Percentiles rank a stretch among this genome's conserved stretches.
phyloP scores from a whole-genome alignment of 75 land plant species.

The Sequoia sempervirens region DNA sequence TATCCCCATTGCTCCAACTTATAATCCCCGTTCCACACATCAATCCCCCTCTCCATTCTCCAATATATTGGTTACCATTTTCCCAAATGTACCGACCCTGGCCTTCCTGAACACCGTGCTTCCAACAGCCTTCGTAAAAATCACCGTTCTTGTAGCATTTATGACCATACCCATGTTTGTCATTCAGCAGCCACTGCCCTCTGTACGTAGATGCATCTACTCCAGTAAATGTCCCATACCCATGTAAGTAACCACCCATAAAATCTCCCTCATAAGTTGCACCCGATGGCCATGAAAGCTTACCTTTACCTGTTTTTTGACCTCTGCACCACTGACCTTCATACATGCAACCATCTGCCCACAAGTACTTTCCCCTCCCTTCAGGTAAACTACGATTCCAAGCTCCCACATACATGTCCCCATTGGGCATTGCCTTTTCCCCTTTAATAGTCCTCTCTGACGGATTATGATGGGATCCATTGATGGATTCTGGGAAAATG shows the following conservation, averaged over 20 bases:
- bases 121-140: constrained; percentile 65
- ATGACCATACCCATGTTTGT: constrained; percentile 55
- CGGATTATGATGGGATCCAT: neutral
- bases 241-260: constrained; percentile 67
- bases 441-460: neutral
- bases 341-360: constrained; percentile 82
- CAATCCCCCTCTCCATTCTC: constrained; percentile 55
- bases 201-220: constrained; percentile 53
- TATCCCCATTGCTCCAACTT: constrained; percentile 51
- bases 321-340: constrained; percentile 68
- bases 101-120: constrained; percentile 57
- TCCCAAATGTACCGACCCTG: constrained; percentile 60
- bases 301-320: constrained; percentile 57
- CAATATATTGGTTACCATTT: constrained; percentile 51
- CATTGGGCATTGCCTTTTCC: constrained; percentile 55
- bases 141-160: constrained; percentile 60
- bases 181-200: constrained; percentile 63
- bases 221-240: constrained; percentile 54
- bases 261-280: constrained; percentile 76
- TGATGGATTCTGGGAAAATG: neutral
- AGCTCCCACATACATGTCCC: constrained; percentile 63
- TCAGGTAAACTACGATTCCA: constrained; percentile 52
- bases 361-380: constrained; percentile 67
- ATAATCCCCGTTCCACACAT: constrained; percentile 52
- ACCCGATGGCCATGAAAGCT: constrained; percentile 78